A percentile compares a stretch with the other conserved stretches of the same genome.
phyloP scores from a whole-genome alignment of 495 filamentous ascomycete species.

The Neurospora sp. region DNA sequence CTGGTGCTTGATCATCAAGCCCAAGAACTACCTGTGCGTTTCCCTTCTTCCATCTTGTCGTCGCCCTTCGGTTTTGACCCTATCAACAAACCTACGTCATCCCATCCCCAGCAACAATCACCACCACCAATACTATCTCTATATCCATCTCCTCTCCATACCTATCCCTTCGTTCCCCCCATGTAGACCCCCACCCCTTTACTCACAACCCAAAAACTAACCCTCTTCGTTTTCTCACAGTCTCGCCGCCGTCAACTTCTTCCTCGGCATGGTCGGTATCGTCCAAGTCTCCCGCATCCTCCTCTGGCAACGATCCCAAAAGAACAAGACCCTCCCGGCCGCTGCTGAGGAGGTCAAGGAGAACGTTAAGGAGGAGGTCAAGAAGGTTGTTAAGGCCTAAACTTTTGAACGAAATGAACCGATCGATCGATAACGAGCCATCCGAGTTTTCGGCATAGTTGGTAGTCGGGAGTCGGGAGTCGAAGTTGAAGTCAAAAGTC shows the following conservation, averaged over 20 bases:
- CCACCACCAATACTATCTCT: not conserved
- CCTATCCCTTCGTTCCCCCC: not conserved
- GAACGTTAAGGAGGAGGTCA: conserved; percentile 33
- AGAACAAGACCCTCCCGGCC: conserved; percentile 44
- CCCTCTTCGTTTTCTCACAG: conserved; percentile 27
- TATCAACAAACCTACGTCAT: not conserved
- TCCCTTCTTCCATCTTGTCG: not conserved
- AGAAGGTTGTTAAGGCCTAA: conserved; percentile 21
- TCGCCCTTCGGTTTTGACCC: conserved; percentile 1
- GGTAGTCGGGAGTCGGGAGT: not conserved
- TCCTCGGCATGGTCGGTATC: conserved; percentile 78
- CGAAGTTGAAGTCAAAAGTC: not conserved
- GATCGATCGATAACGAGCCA: not conserved
- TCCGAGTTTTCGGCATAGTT: not conserved
- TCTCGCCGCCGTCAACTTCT: conserved; percentile 95
- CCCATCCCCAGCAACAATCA: not conserved
- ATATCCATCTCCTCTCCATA: not conserved
- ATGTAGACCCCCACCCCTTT: not conserved
- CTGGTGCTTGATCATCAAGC: conserved; percentile 96
- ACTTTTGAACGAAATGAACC: not conserved
- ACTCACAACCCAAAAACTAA: not conserved
- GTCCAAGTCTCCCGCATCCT: conserved; percentile 72
- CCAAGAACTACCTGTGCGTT: conserved; percentile 75
- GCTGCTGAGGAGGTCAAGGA: conserved; percentile 39
- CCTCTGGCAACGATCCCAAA: conserved; percentile 52